These are phyloP conservation scores for Irpex sp. DNA, from an alignment of 1,284 basidiomycete species.

Conservation along the genomic window DNA sequence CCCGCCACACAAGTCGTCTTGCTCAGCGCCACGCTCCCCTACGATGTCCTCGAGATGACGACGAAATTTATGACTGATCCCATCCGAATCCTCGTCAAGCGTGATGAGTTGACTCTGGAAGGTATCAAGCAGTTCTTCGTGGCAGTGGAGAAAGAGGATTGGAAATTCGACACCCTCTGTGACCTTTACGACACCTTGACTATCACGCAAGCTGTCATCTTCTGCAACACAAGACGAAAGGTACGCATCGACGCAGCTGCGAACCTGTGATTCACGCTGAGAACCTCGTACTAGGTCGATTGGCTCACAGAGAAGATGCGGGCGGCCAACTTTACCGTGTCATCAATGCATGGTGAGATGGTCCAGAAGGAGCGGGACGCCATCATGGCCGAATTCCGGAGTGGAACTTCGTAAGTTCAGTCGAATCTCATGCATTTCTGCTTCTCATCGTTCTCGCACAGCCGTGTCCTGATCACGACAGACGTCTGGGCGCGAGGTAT, in stretches of 20 bases:
- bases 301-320: constrained; percentile 99
- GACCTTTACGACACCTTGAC: constrained; percentile 98
- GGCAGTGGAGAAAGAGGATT: constrained; percentile 99
- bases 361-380: constrained; percentile 97
- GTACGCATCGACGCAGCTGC: constrained; percentile 34
- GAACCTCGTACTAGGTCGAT: constrained; percentile 65
- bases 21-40: constrained; percentile 92
- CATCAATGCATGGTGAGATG: constrained; percentile 99
- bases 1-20: constrained; percentile 98
- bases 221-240: constrained; percentile 99
- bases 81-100: constrained; percentile 97
- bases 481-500: constrained; percentile 99
- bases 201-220: constrained; percentile 99
- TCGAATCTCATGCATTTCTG: background rate
- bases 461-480: constrained; percentile 92
- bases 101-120: constrained; percentile 98
- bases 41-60: constrained; percentile 99
- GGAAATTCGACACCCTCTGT: constrained; percentile 99
- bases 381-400: constrained; percentile 98
- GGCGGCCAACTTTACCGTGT: constrained; percentile 93
- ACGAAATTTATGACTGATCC: constrained; percentile 99
- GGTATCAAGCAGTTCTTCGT: constrained; percentile 99
- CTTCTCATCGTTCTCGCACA: constrained; percentile 27
- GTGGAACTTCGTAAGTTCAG: constrained; percentile 78
- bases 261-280: background rate